These are phyloP conservation scores for Trametes maxima DNA, from an alignment of 768 basidiomycete genomes.

Conservation along the genomic window DNA sequence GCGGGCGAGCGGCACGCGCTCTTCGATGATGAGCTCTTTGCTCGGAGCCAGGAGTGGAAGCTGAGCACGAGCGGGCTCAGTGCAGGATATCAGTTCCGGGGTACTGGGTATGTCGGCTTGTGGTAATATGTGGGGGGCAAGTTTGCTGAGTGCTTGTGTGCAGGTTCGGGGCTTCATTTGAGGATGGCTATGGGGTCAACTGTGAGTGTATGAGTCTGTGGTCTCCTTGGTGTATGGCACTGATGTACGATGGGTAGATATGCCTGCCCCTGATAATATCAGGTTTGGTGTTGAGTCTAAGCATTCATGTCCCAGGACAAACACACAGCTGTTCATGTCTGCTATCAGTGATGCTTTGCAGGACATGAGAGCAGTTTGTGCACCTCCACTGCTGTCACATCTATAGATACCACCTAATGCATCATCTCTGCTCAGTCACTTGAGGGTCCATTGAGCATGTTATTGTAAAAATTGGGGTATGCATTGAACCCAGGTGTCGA, in stretches of 20 bases:
- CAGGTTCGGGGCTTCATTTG: slow-evolving; percentile 78
- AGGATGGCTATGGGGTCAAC: slow-evolving; percentile 92
- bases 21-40: slow-evolving; percentile 79
- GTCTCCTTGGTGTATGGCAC: neutral
- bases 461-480: neutral
- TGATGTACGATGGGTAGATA: slow-evolving; percentile 51
- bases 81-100: slow-evolving; percentile 82
- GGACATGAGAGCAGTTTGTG: slow-evolving; percentile 58
- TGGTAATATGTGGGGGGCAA: neutral
- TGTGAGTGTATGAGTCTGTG: slow-evolving; percentile 53
- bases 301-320: slow-evolving; percentile 64
- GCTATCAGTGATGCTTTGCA: slow-evolving; percentile 61
- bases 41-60: slow-evolving; percentile 79
- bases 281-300: slow-evolving; percentile 97
- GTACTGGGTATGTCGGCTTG: slow-evolving; percentile 65
- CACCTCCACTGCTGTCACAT: slow-evolving; percentile 6
- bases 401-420: slow-evolving; percentile 12
- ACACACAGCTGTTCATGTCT: slow-evolving; percentile 67
- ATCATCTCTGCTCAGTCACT: neutral
- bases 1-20: slow-evolving; percentile 60
- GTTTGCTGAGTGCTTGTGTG: slow-evolving; percentile 2
- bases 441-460: neutral
- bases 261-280: slow-evolving; percentile 74
- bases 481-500: neutral
- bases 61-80: slow-evolving; percentile 89